phyloP scores from a whole-genome alignment of 139 green algal genomes.

The Closterium sp. region DNA sequence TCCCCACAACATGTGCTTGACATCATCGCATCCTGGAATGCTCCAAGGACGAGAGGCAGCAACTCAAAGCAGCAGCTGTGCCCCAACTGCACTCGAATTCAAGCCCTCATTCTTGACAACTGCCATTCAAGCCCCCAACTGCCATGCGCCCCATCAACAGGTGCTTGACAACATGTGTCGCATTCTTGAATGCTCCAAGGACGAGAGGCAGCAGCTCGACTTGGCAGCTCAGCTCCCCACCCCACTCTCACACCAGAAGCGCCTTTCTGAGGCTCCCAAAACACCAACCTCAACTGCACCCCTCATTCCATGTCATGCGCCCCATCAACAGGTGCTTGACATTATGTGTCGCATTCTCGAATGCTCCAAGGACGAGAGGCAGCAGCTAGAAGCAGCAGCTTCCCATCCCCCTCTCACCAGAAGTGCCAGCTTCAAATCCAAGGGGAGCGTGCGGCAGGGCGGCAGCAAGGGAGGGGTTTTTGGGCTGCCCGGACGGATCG shows the following conservation, averaged over 20 bases:
- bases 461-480: neutral
- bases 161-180: too few species aligned
- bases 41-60: neutral
- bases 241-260: too few species aligned
- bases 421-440: neutral
- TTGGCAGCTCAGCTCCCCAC: too few species aligned
- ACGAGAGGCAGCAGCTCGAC: too few species aligned
- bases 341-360: neutral
- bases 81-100: too few species aligned
- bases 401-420: neutral
- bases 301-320: too few species aligned
- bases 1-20: neutral
- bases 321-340: neutral
- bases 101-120: too few species aligned
- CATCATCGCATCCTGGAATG: neutral
- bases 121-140: too few species aligned
- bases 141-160: too few species aligned
- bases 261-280: too few species aligned
- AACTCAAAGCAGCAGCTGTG: neutral
- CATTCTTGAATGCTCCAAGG: too few species aligned
- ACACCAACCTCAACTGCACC: too few species aligned
- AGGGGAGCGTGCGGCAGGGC: neutral
- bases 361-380: neutral
- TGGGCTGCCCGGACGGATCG: neutral
- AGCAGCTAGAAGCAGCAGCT: neutral